These are phyloP conservation scores for Schwanniomyces pseudopolymorphus DNA, from an alignment of 805 yeast genomes.

Conservation along the genomic window DNA sequence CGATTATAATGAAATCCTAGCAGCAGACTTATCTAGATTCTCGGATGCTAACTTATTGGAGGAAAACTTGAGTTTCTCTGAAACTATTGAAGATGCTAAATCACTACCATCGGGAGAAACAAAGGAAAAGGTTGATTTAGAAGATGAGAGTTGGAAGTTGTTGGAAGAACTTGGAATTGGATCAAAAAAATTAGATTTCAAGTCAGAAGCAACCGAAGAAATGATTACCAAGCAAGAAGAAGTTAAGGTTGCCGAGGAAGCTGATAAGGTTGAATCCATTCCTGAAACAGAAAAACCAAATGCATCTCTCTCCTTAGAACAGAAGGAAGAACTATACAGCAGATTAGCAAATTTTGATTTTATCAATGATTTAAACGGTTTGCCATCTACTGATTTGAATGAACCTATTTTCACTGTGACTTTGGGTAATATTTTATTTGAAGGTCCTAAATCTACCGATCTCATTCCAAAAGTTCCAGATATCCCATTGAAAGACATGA, in stretches of 20 bases:
- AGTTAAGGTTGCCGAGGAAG: background rate
- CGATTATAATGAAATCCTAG: conserved; percentile 1
- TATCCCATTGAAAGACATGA: background rate
- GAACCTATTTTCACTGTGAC: conserved; percentile 34
- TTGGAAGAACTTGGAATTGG: conserved; percentile 17
- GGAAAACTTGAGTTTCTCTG: conserved; percentile 9
- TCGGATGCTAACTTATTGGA: conserved; percentile 13
- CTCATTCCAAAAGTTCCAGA: conserved; percentile 10
- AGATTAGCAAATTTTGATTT: conserved; percentile 26
- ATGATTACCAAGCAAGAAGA: background rate
- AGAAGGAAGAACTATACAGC: conserved; percentile 21
- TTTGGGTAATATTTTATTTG: conserved; percentile 39
- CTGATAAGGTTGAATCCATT: background rate
- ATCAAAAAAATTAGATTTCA: background rate
- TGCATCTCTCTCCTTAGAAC: conserved; percentile 7
- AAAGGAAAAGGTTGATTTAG: conserved; percentile 5
- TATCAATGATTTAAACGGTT: conserved; percentile 20
- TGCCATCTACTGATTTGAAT: conserved; percentile 14
- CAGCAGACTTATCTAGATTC: conserved; percentile 8
- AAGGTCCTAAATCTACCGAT: conserved; percentile 8
- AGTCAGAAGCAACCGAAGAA: background rate
- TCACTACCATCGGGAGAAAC: conserved; percentile 8
- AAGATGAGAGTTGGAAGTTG: conserved; percentile 15
- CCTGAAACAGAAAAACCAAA: background rate
- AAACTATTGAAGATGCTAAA: conserved; percentile 14